These are phyloP conservation scores for Lactarius psammicola DNA, from an alignment of 768 basidiomycete species.

Conservation along the genomic window DNA sequence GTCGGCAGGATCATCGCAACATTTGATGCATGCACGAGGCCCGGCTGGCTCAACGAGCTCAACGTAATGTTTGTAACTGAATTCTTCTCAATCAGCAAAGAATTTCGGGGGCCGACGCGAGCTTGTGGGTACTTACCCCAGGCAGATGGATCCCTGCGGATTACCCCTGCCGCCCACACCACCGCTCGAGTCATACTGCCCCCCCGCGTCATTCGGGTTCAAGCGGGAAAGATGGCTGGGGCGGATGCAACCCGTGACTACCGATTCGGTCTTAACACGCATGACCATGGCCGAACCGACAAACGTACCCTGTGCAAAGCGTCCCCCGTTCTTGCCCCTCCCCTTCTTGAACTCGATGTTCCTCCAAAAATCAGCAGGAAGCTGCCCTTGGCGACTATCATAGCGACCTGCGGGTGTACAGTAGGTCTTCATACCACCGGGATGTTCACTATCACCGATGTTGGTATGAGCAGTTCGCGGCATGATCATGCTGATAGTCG, in stretches of 20 bases:
- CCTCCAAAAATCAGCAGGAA: slow-evolving; percentile 50
- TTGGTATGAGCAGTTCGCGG: slow-evolving; percentile 48
- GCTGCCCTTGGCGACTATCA: slow-evolving; percentile 44
- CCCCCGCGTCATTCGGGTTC: slow-evolving; percentile 49
- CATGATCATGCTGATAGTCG: slow-evolving; percentile 24
- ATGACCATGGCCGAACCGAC: not conserved
- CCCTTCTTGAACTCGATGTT: slow-evolving; percentile 48
- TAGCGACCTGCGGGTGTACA: slow-evolving; percentile 47
- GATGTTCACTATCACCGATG: slow-evolving; percentile 55
- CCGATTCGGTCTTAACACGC: not conserved
- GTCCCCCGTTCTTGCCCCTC: slow-evolving; percentile 40
- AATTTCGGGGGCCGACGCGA: not conserved
- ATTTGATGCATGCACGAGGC: slow-evolving; percentile 54
- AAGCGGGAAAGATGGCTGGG: slow-evolving; percentile 44
- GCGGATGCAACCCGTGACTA: slow-evolving; percentile 58
- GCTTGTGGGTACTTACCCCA: slow-evolving; percentile 40
- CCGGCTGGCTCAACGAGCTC: slow-evolving; percentile 55
- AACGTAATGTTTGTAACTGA: slow-evolving; percentile 57
- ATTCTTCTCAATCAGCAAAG: not conserved
- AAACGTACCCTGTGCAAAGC: slow-evolving; percentile 47
- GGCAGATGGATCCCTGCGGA: slow-evolving; percentile 50
- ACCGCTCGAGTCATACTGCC: slow-evolving; percentile 60
- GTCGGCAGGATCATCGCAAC: slow-evolving; percentile 54
- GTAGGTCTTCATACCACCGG: slow-evolving; percentile 55
- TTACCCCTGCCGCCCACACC: slow-evolving; percentile 51